Base-by-base conservation (phyloP, 148 eudicot genomes). In the Selenicereus undatus region DNA sequence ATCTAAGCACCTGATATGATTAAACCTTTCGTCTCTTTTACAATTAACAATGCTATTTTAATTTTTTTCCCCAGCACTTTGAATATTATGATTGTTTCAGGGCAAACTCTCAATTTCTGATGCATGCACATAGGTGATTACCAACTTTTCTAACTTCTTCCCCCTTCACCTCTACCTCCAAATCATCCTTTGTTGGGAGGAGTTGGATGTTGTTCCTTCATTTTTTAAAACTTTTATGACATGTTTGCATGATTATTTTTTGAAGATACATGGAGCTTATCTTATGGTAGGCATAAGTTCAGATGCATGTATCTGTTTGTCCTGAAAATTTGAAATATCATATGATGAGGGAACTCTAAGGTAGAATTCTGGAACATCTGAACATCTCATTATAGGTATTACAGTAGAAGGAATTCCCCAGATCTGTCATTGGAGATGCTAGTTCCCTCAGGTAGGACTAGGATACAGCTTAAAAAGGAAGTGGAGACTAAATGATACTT, bases 401-500 rank as follows among this genome's bases (percentile, higher is more conserved):
- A 78, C 60, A 85, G 42, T 45, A 24, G 68, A 76, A 69, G 76
- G 75, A 81, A 73, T 78, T 21, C 65, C 58, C 45, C 68, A 70
- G 60, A 68, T 62, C 21, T 85, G 22, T 79, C 79, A 77, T 83
- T 88, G 62, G 66, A 62, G 14, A 75, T 79, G 81, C 79, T 81
- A 32, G 71, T 71, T 50, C 68, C 51, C 79, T 81, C 36, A 45
- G 60, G 70, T 80, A 72, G 74, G 71, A 64, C 69, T 80, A 72
- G 77, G 65, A 52, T 70, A 75, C 56, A 75, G 71, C 78, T 65
- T 72, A 82, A 36, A 39, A 73, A 64, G 68, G 56, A 76, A 81
- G 80, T 73, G 78, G 81, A 73, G 76, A 39, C 8, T 39, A 78
- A 69, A 85, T 77, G 77, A 76, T 77, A 73, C 30, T 60, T 54